Base-by-base conservation (phyloP, 1,284 basidiomycete species). In the Heimioporus retisporus region DNA sequence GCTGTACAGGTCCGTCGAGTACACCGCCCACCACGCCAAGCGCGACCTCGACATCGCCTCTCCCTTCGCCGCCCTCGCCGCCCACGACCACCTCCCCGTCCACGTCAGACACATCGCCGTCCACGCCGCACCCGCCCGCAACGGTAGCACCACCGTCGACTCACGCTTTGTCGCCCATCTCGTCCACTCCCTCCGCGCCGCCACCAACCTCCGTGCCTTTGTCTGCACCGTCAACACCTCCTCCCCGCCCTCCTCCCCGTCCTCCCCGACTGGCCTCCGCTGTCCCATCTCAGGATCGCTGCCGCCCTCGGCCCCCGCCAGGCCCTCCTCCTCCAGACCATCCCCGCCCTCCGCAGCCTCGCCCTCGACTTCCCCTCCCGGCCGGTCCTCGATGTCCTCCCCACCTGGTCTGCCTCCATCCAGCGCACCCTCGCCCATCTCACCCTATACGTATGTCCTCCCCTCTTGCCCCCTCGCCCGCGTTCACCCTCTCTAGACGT, bases 91-190 rank as follows among this genome's bases (percentile, higher is more conserved):
- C 54, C 80, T 91, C 59, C 86, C 84, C 21, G 79, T 84, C 4
- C 86, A 92, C 73, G 89, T 92, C 31, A 85, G 85, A 54, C 82
- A 80, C 69, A 85, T 93, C 68, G 90, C 92, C 53, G 82, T 93
- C 13, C 82, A 85, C 46, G 77, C 79, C 8, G 80, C 88, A 0
- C 87, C 88, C 1, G 70, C 67, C 3, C 63, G 78, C 42, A 81
- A 28, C 28, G 28, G 28, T 5, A 28, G 28, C 28, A 77, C 61
- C 40, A 56, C 68, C 48, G 67, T 77, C 18, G 79, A 87, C 67
- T 84, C 87, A 0, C 66, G 69, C 4, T 92, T 93, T 68, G 74
- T 92, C 42, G 68, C 73, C 14, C 86, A 91, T 66, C 86, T 87
- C 73, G 73, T 79, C 3, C 75, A 81, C 31, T 84, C 87, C 0